Percentiles rank a stretch among this genome's conserved stretches.
Evolutionary conservation across 768 basidiomycete genomes (phyloP).

Genomic region (Boletellus emodensis): DNA sequence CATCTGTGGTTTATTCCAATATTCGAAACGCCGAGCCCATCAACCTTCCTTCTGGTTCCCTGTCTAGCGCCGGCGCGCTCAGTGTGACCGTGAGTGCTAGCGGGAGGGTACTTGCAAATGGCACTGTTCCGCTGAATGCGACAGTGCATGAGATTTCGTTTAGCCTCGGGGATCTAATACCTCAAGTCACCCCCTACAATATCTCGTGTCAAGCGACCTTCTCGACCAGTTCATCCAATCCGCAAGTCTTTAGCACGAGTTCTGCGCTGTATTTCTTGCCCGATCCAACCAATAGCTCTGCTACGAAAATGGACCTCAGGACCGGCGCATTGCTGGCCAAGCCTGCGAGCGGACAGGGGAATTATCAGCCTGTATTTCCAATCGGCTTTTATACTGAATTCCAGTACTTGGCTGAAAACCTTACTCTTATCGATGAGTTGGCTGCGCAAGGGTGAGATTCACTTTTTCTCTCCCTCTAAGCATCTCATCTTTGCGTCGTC

Average conservation of each 20-base stretch:
- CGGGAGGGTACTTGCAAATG: slow-evolving; percentile 42
- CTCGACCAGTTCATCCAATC: slow-evolving; percentile 24
- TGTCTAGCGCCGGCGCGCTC: slow-evolving; percentile 28
- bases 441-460: slow-evolving; percentile 24
- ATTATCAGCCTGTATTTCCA: slow-evolving; percentile 48
- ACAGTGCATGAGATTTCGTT: slow-evolving; percentile 48
- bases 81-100: slow-evolving; percentile 42
- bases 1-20: slow-evolving; percentile 43
- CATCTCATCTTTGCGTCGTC: background rate
- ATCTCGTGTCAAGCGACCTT: slow-evolving; percentile 27
- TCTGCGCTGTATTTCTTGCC: slow-evolving; percentile 49
- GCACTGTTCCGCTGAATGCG: slow-evolving; percentile 48
- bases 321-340: slow-evolving; percentile 53
- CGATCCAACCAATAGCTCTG: slow-evolving; percentile 42
- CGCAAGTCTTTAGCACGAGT: slow-evolving; percentile 41
- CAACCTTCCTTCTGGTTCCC: slow-evolving; percentile 26
- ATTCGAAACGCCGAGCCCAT: slow-evolving; percentile 45
- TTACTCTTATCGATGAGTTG: slow-evolving; percentile 30
- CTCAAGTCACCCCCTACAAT: slow-evolving; percentile 33
- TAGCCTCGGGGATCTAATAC: slow-evolving; percentile 40
- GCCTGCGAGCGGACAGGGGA: slow-evolving; percentile 44
- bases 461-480: background rate
- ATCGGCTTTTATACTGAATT: slow-evolving; percentile 45
- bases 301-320: slow-evolving; percentile 57
- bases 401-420: slow-evolving; percentile 20